These are phyloP conservation scores for Xylaria sp. DNA, from an alignment of 2,329 filamentous ascomycete genomes.

Conservation along the genomic window DNA sequence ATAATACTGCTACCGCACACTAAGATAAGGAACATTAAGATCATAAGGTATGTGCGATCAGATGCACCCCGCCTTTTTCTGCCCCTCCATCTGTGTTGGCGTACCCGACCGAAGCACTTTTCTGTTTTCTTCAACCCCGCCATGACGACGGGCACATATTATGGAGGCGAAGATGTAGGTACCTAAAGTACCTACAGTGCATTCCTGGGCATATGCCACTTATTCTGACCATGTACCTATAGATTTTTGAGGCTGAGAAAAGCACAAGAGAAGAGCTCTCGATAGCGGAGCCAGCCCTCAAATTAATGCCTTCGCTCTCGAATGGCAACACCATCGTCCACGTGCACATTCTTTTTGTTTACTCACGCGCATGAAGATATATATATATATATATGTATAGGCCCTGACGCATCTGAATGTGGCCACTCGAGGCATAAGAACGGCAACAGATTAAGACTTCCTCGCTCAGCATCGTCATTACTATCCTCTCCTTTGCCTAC, in stretches of 20 bases:
- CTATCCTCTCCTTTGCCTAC: no score
- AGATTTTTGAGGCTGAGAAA: neutral
- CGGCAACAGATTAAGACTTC: neutral
- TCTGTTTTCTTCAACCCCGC: constrained; percentile 13
- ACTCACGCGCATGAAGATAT: neutral
- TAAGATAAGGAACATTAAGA: neutral
- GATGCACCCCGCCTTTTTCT: constrained; percentile 38
- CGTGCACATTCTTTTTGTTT: neutral
- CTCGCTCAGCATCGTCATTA: no score
- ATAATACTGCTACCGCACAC: neutral
- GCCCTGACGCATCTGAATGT: neutral
- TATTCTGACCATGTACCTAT: neutral
- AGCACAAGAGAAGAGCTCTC: neutral
- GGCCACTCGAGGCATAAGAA: neutral
- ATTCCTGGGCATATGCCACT: no score
- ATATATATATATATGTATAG: neutral
- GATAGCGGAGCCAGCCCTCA: neutral
- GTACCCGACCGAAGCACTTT: neutral
- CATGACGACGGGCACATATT: neutral
- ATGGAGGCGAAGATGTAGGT: neutral
- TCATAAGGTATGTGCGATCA: constrained; percentile 18
- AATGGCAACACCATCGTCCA: no score
- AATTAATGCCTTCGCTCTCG: neutral
- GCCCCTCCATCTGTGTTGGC: constrained; percentile 23
- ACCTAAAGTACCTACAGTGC: neutral